Percentiles rank a stretch among this genome's conserved stretches.
Evolutionary conservation across 495 filamentous ascomycete species (phyloP).

Genomic region (Neohortaea acidophila): DNA sequence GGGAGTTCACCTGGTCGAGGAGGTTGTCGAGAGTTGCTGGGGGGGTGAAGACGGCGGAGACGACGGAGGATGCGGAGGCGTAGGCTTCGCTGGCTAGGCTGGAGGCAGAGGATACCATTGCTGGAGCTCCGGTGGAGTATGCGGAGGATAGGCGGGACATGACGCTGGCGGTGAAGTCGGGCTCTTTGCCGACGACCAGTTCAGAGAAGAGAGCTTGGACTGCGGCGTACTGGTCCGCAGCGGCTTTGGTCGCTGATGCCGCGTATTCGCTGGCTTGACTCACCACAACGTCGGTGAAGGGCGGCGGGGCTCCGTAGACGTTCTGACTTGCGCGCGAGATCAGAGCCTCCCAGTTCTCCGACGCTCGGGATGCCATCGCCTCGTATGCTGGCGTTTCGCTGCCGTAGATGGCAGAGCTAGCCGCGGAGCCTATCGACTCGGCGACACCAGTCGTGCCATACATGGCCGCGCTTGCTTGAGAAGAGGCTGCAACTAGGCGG

Average conservation of each 20-base stretch:
- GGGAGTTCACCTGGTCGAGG: constrained; percentile 38
- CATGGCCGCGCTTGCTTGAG: constrained; percentile 27
- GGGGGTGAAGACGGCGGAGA: constrained; percentile 38
- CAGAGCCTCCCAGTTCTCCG: constrained; percentile 50
- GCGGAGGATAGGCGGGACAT: constrained; percentile 53
- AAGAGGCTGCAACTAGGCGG: constrained; percentile 23
- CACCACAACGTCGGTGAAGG: constrained; percentile 40
- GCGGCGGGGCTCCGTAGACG: constrained; percentile 58
- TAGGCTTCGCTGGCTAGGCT: constrained; percentile 43
- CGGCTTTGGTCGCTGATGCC: constrained; percentile 37
- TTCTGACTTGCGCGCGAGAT: constrained; percentile 52
- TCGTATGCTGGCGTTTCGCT: constrained; percentile 32
- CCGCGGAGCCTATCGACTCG: constrained; percentile 26
- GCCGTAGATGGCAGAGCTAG: constrained; percentile 30
- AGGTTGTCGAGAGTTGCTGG: constrained; percentile 45
- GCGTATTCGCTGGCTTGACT: constrained; percentile 25
- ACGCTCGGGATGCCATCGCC: constrained; percentile 36
- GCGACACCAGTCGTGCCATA: constrained; percentile 29
- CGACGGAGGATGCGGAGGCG: constrained; percentile 40
- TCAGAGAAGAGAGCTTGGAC: constrained; percentile 61
- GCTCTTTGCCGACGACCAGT: constrained; percentile 60
- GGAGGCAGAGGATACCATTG: constrained; percentile 33
- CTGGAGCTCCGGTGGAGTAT: constrained; percentile 42
- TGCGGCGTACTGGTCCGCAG: constrained; percentile 47
- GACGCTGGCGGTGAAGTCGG: constrained; percentile 67